Evolutionary conservation across 345 rosid species (phyloP).

Genomic region (Geranium brycei): DNA sequence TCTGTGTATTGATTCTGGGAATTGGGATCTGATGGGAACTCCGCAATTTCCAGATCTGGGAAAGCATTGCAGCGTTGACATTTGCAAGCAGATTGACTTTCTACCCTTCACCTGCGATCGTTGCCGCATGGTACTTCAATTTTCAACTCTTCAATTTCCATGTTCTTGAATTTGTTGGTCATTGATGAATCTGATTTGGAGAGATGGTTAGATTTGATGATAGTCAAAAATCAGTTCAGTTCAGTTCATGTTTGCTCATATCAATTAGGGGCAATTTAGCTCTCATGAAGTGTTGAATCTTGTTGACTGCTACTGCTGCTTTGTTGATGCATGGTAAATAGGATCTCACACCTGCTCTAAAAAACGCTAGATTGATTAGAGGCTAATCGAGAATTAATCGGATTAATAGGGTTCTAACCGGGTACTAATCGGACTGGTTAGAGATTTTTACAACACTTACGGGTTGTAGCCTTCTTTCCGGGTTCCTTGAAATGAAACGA

Average conservation of each 20-base stretch:
- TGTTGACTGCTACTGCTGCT: not conserved
- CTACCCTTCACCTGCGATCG: conserved; percentile 95
- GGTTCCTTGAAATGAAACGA: too few relatives aligned
- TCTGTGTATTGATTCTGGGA: not conserved
- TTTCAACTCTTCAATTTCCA: not conserved
- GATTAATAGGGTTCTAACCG: too few relatives aligned
- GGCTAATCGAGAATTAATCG: too few relatives aligned
- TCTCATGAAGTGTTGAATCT: not conserved
- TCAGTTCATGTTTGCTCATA: not conserved
- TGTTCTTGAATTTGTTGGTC: not conserved
- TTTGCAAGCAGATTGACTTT: conserved; percentile 86
- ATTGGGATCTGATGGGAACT: conserved; percentile 53
- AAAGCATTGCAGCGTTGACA: conserved; percentile 67
- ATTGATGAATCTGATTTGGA: not conserved
- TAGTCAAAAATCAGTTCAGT: too few relatives aligned
- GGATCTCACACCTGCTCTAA: not conserved
- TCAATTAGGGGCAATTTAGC: too few relatives aligned
- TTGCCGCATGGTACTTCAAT: conserved; percentile 45
- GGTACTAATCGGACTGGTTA: too few relatives aligned
- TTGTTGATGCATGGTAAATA: not conserved
- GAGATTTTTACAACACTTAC: too few relatives aligned
- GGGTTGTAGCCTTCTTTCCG: too few relatives aligned
- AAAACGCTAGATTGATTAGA: too few relatives aligned
- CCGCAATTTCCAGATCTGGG: conserved; percentile 96
- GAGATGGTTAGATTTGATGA: too few relatives aligned